Evolutionary conservation across 306 rosid genomes (phyloP).

Genomic region (Comarum palustre): DNA sequence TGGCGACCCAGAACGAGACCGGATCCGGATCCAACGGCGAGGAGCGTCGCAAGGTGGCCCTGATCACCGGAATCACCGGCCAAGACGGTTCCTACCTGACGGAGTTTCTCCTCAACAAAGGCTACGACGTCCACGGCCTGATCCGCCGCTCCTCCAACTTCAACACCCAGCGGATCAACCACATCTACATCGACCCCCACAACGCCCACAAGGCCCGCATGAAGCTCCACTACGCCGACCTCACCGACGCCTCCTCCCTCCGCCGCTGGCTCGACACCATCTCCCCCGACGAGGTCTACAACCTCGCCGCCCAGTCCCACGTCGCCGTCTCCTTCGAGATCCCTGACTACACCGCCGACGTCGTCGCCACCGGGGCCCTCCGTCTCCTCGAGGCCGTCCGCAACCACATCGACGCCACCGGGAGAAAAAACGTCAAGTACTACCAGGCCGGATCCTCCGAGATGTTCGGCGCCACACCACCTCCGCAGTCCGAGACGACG

Average conservation of each 20-base stretch:
- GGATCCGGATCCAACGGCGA: constrained; percentile 41
- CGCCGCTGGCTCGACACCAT: constrained; percentile 95
- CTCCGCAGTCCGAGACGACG: constrained; percentile 80
- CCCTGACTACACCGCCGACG: constrained; percentile 98
- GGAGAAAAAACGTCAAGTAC: constrained; percentile 61
- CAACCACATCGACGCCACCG: constrained; percentile 73
- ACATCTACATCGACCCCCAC: constrained; percentile 99
- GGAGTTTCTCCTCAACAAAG: constrained; percentile 77
- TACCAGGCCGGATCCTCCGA: constrained; percentile 99
- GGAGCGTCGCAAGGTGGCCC: constrained; percentile 53
- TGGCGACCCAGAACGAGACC: constrained; percentile 51
- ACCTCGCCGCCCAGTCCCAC: constrained; percentile 97
- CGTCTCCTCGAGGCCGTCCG: constrained; percentile 92
- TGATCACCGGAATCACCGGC: constrained; percentile 92
- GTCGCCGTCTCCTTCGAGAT: constrained; percentile 98
- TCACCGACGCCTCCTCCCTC: constrained; percentile 93
- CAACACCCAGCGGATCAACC: constrained; percentile 94
- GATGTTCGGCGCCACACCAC: constrained; percentile 90
- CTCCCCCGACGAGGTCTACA: constrained; percentile 91
- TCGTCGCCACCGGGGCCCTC: constrained; percentile 91
- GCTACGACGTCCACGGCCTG: constrained; percentile 87
- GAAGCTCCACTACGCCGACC: constrained; percentile 99
- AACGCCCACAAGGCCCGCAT: constrained; percentile 88
- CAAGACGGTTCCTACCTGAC: constrained; percentile 98
- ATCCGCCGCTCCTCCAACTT: constrained; percentile 95